Percentiles rank a stretch among this genome's conserved stretches.
Evolutionary conservation across 768 basidiomycete species (phyloP).

Genomic region (Gloeopeniophorella convolvens): DNA sequence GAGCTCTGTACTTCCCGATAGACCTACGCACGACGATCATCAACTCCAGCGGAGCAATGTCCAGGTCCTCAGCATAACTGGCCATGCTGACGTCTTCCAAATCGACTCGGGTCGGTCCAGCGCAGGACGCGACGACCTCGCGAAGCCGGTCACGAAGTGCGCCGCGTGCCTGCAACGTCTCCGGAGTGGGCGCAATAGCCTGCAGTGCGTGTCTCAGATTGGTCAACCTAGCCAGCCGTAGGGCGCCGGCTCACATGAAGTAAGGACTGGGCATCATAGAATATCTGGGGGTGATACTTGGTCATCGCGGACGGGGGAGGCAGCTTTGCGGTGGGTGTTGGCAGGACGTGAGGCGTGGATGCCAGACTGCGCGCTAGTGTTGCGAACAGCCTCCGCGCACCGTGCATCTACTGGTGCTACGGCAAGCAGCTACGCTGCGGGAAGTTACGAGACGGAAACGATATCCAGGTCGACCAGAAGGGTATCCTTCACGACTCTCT

Average conservation of each 20-base stretch:
- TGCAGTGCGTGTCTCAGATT: not conserved
- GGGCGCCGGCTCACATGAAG: not conserved
- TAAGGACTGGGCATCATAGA: conserved; percentile 8
- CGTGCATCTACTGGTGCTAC: too few species aligned
- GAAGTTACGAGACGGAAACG: too few species aligned
- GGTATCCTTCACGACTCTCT: too few species aligned
- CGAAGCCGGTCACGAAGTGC: conserved; percentile 5
- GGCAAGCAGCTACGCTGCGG: too few species aligned
- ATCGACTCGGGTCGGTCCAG: conserved; percentile 6
- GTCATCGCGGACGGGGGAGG: not conserved
- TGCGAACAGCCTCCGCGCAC: too few species aligned
- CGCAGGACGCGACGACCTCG: not conserved
- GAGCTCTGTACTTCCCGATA: too few species aligned
- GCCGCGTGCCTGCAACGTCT: conserved; percentile 3
- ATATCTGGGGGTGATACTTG: conserved; percentile 9
- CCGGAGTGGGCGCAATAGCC: conserved; percentile 1
- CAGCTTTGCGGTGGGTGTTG: not conserved
- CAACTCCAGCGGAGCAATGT: conserved; percentile 15
- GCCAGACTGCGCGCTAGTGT: too few species aligned
- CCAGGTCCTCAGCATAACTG: conserved; percentile 13
- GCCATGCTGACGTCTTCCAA: conserved; percentile 14
- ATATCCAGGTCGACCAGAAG: too few species aligned
- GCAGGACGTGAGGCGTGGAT: too few species aligned
- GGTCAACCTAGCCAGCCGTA: not conserved
- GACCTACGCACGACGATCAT: conserved; percentile 14